phyloP scores from a whole-genome alignment of 768 basidiomycete genomes.

The Pisolithus marmoratus region DNA sequence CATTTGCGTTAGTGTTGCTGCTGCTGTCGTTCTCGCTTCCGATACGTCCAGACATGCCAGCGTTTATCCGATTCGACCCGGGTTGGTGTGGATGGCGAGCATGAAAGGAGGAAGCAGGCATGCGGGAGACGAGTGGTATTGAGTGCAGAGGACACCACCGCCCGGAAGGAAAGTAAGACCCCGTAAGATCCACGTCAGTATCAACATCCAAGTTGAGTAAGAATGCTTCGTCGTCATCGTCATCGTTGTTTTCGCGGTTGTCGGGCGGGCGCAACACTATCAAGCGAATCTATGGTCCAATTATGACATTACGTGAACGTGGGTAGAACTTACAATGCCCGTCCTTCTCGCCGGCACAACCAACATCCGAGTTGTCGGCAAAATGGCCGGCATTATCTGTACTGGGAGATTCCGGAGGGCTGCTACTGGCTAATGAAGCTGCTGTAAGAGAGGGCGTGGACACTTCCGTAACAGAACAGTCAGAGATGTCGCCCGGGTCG shows the following conservation, averaged over 20 bases:
- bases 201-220: constrained; percentile 7
- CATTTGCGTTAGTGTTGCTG: too few species aligned
- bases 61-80: background rate
- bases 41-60: too few species aligned
- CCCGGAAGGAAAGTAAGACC: constrained; percentile 6
- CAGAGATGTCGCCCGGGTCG: constrained; percentile 2
- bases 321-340: background rate
- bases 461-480: constrained; percentile 5
- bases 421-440: constrained; percentile 7
- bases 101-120: constrained; percentile 2
- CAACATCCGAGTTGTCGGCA: background rate
- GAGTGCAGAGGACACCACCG: background rate
- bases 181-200: constrained; percentile 3
- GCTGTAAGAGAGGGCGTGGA: constrained; percentile 12
- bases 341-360: background rate
- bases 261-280: background rate
- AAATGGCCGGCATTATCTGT: background rate
- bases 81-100: constrained; percentile 2
- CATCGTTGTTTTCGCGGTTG: background rate
- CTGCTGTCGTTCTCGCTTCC: too few species aligned
- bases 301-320: background rate
- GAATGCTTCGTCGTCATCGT: background rate
- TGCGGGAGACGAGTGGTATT: background rate
- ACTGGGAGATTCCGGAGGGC: constrained; percentile 7
- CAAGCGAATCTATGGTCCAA: background rate